These are phyloP conservation scores for Microbotryum violaceum DNA, from an alignment of 1,284 basidiomycete species.

Conservation along the genomic window DNA sequence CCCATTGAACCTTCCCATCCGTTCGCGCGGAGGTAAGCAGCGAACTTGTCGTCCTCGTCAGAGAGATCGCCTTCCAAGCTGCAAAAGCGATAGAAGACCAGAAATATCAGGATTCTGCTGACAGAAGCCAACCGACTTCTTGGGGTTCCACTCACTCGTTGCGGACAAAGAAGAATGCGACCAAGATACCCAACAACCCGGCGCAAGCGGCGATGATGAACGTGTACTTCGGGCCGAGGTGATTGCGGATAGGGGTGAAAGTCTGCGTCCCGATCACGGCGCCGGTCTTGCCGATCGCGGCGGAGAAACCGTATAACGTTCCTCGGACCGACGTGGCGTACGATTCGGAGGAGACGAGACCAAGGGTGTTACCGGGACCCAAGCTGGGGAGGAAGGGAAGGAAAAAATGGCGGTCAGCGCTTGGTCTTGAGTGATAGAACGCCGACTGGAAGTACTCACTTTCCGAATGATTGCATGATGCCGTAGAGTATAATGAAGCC, in stretches of 20 bases:
- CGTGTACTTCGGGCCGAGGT: slow-evolving; percentile 46
- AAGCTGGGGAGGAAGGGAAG: not conserved
- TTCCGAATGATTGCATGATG: slow-evolving; percentile 60
- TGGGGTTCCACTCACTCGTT: slow-evolving; percentile 17
- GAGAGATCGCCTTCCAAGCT: slow-evolving; percentile 53
- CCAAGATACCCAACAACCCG: slow-evolving; percentile 54
- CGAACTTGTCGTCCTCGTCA: slow-evolving; percentile 57
- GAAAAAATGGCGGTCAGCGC: not conserved
- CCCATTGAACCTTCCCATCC: slow-evolving; percentile 62
- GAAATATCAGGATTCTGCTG: not conserved
- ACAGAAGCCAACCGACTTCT: too few relatives aligned
- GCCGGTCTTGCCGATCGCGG: slow-evolving; percentile 64
- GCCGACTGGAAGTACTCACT: slow-evolving; percentile 41
- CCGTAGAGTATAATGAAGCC: slow-evolving; percentile 58
- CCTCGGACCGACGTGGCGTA: slow-evolving; percentile 62
- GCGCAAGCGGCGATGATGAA: slow-evolving; percentile 65
- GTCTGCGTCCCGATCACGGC: slow-evolving; percentile 64
- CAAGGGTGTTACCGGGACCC: slow-evolving; percentile 65
- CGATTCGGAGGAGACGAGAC: slow-evolving; percentile 52
- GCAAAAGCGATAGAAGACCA: not conserved
- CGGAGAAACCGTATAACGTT: slow-evolving; percentile 57
- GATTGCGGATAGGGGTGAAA: slow-evolving; percentile 34
- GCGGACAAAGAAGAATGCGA: slow-evolving; percentile 58
- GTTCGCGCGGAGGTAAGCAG: slow-evolving; percentile 54
- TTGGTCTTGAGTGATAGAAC: not conserved